phyloP scores from a whole-genome alignment of 805 yeast genomes.

The Suhomyces kilbournensis region DNA sequence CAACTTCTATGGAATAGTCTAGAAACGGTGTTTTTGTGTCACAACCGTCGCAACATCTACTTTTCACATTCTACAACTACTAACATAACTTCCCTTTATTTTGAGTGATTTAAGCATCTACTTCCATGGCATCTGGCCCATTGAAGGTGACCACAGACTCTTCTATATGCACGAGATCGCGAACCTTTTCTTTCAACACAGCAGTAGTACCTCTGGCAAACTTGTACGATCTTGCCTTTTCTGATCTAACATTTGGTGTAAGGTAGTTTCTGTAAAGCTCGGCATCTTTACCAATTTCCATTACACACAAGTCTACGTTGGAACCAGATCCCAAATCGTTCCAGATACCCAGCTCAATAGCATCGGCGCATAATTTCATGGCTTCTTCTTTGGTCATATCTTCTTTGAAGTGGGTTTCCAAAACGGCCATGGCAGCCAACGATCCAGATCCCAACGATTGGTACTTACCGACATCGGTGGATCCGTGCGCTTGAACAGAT shows the following conservation, averaged over 20 bases:
- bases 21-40: constrained; percentile 6
- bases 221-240: constrained; percentile 78
- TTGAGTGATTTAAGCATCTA: constrained; percentile 3
- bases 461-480: constrained; percentile 93
- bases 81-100: neutral
- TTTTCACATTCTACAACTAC: neutral
- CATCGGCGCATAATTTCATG: constrained; percentile 83
- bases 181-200: constrained; percentile 64
- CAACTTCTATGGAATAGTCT: constrained; percentile 9
- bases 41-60: neutral
- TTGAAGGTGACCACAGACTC: constrained; percentile 35
- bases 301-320: constrained; percentile 94
- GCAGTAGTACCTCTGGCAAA: constrained; percentile 95
- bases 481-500: constrained; percentile 96
- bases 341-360: constrained; percentile 98
- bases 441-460: constrained; percentile 95
- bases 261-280: constrained; percentile 78
- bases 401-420: constrained; percentile 83
- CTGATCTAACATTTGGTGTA: constrained; percentile 85
- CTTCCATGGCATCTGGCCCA: constrained; percentile 8
- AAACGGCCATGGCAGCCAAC: constrained; percentile 96
- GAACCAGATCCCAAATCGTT: constrained; percentile 99
- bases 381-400: constrained; percentile 85
- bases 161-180: constrained; percentile 63
- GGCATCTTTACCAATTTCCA: constrained; percentile 91